phyloP scores from a whole-genome alignment of 371 early-diverging fungal species.

The Lichtheimia hyalospora region DNA sequence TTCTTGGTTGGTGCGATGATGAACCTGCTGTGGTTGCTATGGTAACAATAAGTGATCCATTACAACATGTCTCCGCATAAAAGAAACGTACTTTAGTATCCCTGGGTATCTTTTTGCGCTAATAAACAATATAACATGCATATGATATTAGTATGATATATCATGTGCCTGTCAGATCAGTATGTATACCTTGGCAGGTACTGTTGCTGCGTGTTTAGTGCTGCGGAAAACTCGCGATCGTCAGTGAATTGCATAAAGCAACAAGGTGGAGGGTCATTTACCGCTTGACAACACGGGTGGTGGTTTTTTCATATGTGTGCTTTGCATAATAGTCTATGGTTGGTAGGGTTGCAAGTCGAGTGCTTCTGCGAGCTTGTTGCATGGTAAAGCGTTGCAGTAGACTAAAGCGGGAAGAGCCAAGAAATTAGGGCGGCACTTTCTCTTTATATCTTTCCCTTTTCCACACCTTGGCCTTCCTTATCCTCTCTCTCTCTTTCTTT shows the following conservation, averaged over 20 bases:
- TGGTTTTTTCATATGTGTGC: not conserved
- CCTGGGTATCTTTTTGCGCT: not conserved
- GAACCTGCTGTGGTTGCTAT: not conserved
- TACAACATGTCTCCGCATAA: not conserved
- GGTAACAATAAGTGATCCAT: too few relatives aligned
- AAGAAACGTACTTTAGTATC: not conserved
- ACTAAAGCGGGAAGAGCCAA: not conserved
- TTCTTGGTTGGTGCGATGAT: not conserved
- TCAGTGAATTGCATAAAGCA: not conserved
- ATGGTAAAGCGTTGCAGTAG: not conserved
- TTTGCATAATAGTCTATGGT: not conserved
- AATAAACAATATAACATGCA: not conserved
- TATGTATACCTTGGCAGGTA: not conserved
- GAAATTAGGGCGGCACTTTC: not conserved
- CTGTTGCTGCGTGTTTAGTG: not conserved
- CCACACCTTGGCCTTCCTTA: not conserved
- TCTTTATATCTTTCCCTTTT: not conserved
- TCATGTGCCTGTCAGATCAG: not conserved
- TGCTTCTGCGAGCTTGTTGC: constrained; percentile 1
- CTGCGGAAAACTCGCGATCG: too few relatives aligned
- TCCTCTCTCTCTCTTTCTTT: too few relatives aligned
- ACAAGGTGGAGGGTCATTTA: not conserved
- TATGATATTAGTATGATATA: not conserved
- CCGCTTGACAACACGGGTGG: not conserved
- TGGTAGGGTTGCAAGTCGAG: not conserved